Conservation (phyloP, 257 asterid species). For the Henckelia pumila region DNA sequence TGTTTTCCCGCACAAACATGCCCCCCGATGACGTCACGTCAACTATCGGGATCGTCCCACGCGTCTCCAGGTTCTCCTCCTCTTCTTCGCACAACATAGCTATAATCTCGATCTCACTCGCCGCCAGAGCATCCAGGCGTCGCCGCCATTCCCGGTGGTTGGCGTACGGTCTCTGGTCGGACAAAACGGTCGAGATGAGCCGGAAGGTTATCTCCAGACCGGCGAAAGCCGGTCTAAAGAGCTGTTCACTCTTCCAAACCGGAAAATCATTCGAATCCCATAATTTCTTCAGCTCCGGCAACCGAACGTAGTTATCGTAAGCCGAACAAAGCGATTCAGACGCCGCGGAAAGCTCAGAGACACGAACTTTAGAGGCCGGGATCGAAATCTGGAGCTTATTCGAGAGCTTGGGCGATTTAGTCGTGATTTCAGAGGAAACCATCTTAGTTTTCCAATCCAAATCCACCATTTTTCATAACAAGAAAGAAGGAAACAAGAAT, state of each 20-base stretch:
- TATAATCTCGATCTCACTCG: constrained; percentile 59
- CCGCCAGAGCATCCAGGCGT: constrained; percentile 55
- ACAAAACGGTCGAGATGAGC: constrained; percentile 62
- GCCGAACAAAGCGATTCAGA: constrained; percentile 71
- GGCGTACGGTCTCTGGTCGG: constrained; percentile 67
- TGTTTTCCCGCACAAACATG: constrained; percentile 47
- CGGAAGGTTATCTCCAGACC: constrained; percentile 80
- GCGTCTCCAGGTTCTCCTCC: constrained; percentile 51
- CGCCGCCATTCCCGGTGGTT: constrained; percentile 80
- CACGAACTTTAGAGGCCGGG: constrained; percentile 47
- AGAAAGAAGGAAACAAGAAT: background rate
- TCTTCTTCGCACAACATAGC: constrained; percentile 63
- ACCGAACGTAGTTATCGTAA: constrained; percentile 67
- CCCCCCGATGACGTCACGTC: constrained; percentile 50
- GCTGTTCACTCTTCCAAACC: constrained; percentile 57
- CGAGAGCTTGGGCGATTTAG: constrained; percentile 59
- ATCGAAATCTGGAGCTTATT: constrained; percentile 65
- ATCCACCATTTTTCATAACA: constrained; percentile 59
- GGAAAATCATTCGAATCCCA: constrained; percentile 64
- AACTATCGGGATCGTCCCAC: constrained; percentile 60
- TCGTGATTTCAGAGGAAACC: constrained; percentile 54
- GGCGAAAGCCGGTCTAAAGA: constrained; percentile 63
- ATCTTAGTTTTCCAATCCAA: constrained; percentile 74
- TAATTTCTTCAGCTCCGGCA: constrained; percentile 64
- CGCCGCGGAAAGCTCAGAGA: constrained; percentile 56